Evolutionary conservation across 202 grass and related monocot species (phyloP).

Genomic region (Panicum virgatum): DNA sequence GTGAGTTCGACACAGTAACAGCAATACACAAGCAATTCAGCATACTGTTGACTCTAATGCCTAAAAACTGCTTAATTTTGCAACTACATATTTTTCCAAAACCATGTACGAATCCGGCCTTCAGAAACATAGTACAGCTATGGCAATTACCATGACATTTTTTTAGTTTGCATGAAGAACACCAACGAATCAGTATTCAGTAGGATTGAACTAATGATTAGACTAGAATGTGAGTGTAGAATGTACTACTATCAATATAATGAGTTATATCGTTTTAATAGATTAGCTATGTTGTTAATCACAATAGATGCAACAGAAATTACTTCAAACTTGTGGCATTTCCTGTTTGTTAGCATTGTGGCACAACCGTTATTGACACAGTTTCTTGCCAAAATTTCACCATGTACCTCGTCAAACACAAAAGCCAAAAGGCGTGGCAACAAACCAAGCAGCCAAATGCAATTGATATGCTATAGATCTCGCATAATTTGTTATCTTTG

Average conservation of each 20-base stretch:
- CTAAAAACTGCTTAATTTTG: neutral
- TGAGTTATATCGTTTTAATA: neutral
- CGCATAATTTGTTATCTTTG: neutral
- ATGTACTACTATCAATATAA: neutral
- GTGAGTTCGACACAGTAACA: constrained; percentile 12
- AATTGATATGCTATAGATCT: neutral
- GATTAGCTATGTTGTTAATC: neutral
- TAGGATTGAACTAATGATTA: neutral
- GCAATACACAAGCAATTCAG: neutral
- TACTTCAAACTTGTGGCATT: neutral
- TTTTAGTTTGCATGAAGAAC: neutral
- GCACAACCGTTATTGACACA: neutral
- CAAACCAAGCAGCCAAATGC: neutral
- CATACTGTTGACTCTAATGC: neutral
- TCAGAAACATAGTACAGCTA: neutral
- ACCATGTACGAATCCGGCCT: neutral
- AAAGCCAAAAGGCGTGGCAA: neutral
- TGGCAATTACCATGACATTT: neutral
- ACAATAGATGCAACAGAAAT: neutral
- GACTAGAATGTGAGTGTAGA: constrained; percentile 17
- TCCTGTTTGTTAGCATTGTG: neutral
- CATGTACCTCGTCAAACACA: neutral
- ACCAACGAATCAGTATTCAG: neutral
- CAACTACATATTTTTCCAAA: neutral
- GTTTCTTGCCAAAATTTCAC: constrained; percentile 1